These are phyloP conservation scores for Sorghum bicolor DNA, from an alignment of 176 grass and related monocot genomes.

Conservation along the genomic window Sorghum_bicolor_NCBIv3 NC_012873.2:3718001-3718500, in stretches of 20 bases:
- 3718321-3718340: conserved; percentile 35
- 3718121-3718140: conserved; percentile 31
- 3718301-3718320: background rate
- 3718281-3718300: conserved; percentile 14
- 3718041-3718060: conserved; percentile 39
- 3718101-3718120: conserved; percentile 11
- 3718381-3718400: background rate
- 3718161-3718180: conserved; percentile 36
- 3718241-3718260: conserved; percentile 48
- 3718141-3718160: background rate
- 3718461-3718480: background rate
- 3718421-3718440: background rate
- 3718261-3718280: conserved; percentile 23
- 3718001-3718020: background rate
- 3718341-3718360: conserved; percentile 25
- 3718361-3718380: background rate
- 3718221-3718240: background rate
- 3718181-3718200: conserved; percentile 10
- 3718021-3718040: background rate
- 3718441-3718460: background rate
- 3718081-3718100: conserved; percentile 14
- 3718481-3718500: background rate
- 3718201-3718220: conserved; percentile 15
- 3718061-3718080: conserved; percentile 30
- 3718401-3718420: background rate